Evolutionary conservation across 179 eudicot genomes (phyloP).

Genomic region (Camellia oleifera): DNA sequence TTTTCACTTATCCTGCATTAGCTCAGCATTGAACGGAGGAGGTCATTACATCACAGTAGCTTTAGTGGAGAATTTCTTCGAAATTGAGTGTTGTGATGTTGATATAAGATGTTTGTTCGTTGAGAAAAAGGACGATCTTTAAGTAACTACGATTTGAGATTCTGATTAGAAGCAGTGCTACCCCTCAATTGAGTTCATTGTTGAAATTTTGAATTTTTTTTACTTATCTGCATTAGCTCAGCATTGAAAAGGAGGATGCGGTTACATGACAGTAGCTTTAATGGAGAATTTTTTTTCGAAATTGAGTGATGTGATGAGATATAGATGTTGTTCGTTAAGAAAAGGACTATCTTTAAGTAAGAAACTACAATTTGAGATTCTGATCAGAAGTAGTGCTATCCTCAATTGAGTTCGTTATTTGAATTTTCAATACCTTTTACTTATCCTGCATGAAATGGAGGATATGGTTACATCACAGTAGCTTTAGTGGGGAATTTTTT

Average conservation of each 20-base stretch:
- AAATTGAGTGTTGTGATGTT: constrained; percentile 26
- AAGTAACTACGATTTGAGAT: constrained; percentile 17
- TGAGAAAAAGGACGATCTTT: constrained; percentile 6
- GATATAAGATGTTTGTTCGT: constrained; percentile 17
- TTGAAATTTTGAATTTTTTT: no score
- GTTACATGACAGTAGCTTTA: constrained; percentile 6
- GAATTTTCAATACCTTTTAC: no score
- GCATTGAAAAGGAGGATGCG: background rate
- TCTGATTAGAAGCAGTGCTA: background rate
- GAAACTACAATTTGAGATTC: constrained; percentile 19
- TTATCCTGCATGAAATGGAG: no score
- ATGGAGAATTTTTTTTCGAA: constrained; percentile 32
- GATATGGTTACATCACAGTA: no score
- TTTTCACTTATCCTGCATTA: background rate
- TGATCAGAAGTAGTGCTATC: background rate
- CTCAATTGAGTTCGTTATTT: no score
- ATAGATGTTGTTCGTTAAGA: constrained; percentile 15
- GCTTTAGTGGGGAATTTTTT: no score
- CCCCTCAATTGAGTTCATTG: no score
- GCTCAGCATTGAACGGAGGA: constrained; percentile 5
- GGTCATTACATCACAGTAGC: constrained; percentile 20
- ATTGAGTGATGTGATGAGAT: constrained; percentile 26
- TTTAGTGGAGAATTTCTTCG: constrained; percentile 33
- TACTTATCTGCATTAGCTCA: background rate
- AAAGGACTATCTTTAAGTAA: constrained; percentile 8